Evolutionary conservation across 352 stramenopile species (phyloP), one percentile per base, ranked within the genome.

Genomic region (Phytophthora pinifolia): DNA sequence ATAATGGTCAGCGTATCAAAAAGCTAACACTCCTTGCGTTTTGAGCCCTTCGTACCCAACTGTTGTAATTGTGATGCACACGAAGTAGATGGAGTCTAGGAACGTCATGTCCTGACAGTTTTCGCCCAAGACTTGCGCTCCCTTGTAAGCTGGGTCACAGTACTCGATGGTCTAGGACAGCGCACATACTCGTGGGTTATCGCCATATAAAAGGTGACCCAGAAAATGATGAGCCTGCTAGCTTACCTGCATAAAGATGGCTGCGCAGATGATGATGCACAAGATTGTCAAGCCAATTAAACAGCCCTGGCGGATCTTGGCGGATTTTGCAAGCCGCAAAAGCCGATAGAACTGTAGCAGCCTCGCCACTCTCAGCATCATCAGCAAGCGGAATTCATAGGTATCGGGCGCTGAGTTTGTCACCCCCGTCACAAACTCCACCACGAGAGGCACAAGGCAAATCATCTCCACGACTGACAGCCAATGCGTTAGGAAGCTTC

Each of bases 11-110:
- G 35, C 9, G 9, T 13, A 22, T 38, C 20, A 22, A 22, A 22
- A 22, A 22, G 20, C 20, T 22, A 22, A 22, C 20, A 22, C 20
- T 22, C 20, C 20, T 22, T 22, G 20, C 20, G 20, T 22, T 22
- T 22, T 3, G 20, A 22, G 3, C 20, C 20, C 20, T 22, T 3
- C 20, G 35, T 74, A 94, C 73, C 82, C 84, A 36, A 94, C 80
- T 14, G 85, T 94, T 51, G 69, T 74, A 52, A 94, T 91, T 0
- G 84, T 94, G 50, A 90, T 92, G 46, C 84, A 88, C 17, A 94
- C 74, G 54, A 94, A 90, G 57, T 94, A 94, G 32, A 88, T 76
- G 35, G 78, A 61, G 25, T 92, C 77, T 39, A 90, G 76, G 47
- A 92, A 92, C 18, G 78, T 83, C 46, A 91, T 54, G 9, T 84